phyloP scores from a whole-genome alignment of 2,329 filamentous ascomycete genomes.

The Microsporum audouinii region DNA sequence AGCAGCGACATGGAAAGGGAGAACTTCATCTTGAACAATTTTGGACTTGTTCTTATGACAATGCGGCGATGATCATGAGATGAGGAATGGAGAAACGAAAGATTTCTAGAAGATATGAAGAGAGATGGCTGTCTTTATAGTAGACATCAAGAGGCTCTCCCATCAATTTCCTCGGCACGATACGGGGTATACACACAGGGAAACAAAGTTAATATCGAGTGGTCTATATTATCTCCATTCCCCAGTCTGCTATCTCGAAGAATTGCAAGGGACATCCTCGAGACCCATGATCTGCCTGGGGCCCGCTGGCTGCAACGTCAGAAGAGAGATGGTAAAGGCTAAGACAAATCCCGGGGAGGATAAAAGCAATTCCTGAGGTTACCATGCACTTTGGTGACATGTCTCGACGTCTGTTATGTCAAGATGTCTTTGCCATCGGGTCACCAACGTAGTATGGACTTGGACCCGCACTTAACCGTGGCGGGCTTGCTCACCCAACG shows the following conservation, averaged over 20 bases:
- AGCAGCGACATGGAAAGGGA: constrained; percentile 10
- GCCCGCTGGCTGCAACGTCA: not conserved
- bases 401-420: not conserved
- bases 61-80: not conserved
- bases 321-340: not conserved
- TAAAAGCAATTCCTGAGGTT: not conserved
- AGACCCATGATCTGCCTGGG: not conserved
- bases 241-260: not conserved
- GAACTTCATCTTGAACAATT: constrained; percentile 11
- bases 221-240: not conserved
- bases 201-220: not conserved
- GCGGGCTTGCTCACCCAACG: not conserved
- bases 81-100: not conserved
- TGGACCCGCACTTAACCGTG: not conserved
- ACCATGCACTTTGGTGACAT: not conserved
- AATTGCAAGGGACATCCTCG: not conserved
- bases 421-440: not conserved
- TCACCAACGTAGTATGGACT: not conserved
- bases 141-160: not conserved
- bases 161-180: not conserved
- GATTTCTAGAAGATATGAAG: not conserved
- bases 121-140: constrained; percentile 1
- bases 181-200: not conserved
- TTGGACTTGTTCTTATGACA: not conserved
- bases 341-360: not conserved